A percentile compares a stretch with the other conserved stretches of the same genome.
These are phyloP conservation scores for Leccinum imitatum DNA, from an alignment of 768 basidiomycete species.

Conservation along the genomic window DNA sequence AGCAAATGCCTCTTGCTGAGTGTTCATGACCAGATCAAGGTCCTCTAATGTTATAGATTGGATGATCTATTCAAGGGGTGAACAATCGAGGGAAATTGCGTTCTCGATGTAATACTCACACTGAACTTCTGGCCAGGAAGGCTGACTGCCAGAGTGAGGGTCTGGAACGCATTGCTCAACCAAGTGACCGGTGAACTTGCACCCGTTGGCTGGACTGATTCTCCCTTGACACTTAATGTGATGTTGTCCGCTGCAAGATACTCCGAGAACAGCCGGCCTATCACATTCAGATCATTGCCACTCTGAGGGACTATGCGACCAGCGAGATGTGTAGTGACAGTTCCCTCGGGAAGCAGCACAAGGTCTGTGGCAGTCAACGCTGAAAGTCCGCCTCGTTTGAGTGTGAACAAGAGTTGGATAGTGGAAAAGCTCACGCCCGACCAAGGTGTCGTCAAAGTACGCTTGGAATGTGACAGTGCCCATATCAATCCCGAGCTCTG, in stretches of 20 bases:
- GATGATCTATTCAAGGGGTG: slow-evolving; percentile 45
- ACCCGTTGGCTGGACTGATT: slow-evolving; percentile 59
- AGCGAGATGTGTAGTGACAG: slow-evolving; percentile 51
- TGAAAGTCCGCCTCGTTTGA: slow-evolving; percentile 24
- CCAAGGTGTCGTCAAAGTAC: slow-evolving; percentile 51
- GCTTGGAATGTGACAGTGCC: slow-evolving; percentile 64
- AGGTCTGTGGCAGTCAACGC: slow-evolving; percentile 53
- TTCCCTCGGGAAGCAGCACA: slow-evolving; percentile 47
- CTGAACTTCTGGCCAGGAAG: slow-evolving; percentile 61
- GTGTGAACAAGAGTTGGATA: neutral
- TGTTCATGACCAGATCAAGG: slow-evolving; percentile 51
- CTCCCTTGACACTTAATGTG: slow-evolving; percentile 57
- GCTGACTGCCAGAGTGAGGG: slow-evolving; percentile 56
- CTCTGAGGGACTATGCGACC: slow-evolving; percentile 65
- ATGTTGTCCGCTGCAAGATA: slow-evolving; percentile 64
- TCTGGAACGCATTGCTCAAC: slow-evolving; percentile 71
- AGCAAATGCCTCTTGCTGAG: slow-evolving; percentile 53
- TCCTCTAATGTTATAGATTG: slow-evolving; percentile 61
- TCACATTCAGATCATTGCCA: slow-evolving; percentile 48
- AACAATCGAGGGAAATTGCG: neutral
- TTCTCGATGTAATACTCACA: slow-evolving; percentile 30
- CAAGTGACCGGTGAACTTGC: slow-evolving; percentile 52
- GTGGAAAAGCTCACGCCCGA: slow-evolving; percentile 55
- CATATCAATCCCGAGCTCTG: slow-evolving; percentile 69
- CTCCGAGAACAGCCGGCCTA: slow-evolving; percentile 65